A percentile compares a stretch with the other conserved stretches of the same genome.
phyloP scores from a whole-genome alignment of 495 filamentous ascomycete species.

The Talaromyces thailandensis region DNA sequence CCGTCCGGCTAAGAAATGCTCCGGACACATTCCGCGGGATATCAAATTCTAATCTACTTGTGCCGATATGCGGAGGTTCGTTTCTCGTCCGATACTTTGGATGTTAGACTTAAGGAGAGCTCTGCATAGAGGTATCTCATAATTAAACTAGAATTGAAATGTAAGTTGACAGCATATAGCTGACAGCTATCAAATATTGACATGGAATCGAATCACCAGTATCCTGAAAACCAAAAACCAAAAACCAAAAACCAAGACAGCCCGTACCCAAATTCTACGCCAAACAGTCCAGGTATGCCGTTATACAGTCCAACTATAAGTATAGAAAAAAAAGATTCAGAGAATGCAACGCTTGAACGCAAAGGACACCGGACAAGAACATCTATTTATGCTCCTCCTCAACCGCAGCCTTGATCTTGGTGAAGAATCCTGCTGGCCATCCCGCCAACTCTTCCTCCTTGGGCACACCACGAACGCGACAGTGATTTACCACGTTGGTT shows the following conservation, averaged over 20 bases:
- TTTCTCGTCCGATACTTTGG: neutral
- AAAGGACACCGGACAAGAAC: neutral
- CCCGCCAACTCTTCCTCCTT: conserved; percentile 59
- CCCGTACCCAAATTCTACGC: neutral
- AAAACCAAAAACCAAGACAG: neutral
- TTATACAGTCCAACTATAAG: neutral
- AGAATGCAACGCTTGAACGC: conserved; percentile 11
- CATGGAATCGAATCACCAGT: conserved; percentile 3
- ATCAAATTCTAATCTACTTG: neutral
- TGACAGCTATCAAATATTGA: conserved; percentile 2
- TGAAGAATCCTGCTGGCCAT: conserved; percentile 63
- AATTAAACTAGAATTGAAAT: neutral
- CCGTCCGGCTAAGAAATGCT: neutral
- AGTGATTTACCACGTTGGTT: conserved; percentile 66
- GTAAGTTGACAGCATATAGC: neutral
- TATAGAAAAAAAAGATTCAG: conserved; percentile 5
- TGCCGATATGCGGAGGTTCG: conserved; percentile 6
- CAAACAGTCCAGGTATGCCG: conserved; percentile 3
- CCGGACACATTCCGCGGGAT: neutral
- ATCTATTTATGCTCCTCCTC: conserved; percentile 36
- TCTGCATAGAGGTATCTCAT: neutral
- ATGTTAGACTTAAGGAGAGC: neutral
- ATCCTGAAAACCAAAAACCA: neutral
- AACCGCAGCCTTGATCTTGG: conserved; percentile 52
- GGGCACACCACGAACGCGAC: conserved; percentile 55